Evolutionary conservation across 2,329 filamentous ascomycete species (phyloP), one percentile per base, ranked within the genome.

Genomic region (Pyrenophora seminiperda): DNA sequence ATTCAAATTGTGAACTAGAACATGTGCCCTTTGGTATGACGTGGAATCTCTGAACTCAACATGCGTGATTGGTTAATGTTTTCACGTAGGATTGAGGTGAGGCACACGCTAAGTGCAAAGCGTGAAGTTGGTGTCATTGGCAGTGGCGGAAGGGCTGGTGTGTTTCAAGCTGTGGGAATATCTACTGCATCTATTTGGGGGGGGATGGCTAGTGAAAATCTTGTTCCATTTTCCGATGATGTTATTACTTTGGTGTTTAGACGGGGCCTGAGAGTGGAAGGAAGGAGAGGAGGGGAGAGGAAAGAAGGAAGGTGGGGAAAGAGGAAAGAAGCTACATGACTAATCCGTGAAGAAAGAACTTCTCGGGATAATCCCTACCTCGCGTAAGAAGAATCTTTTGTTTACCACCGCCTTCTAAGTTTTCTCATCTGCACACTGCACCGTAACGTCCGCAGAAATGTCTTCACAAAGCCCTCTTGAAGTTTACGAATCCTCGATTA

Each of bases 121-220:
- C 47, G 44, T 50, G 27, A 34, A 19, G 20, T 44, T 36, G 34
- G 41, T 41, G 7, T 45, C n/a, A 40, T 34, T 44, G 41, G 40
- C 40, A 44, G 41, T 40, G 41, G 29, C 34, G 41, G 41, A 43
- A 39, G 39, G 43, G 40, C 46, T 49, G 46, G n/a, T n/a, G n/a
- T n/a, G n/a, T n/a, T n/a, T n/a, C n/a, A n/a, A n/a, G n/a, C n/a
- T n/a, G n/a, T n/a, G n/a, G n/a, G n/a, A n/a, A n/a, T n/a, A n/a
- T n/a, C n/a, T n/a, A n/a, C n/a, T n/a, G n/a, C n/a, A n/a, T n/a
- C n/a, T n/a, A n/a, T n/a, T n/a, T n/a, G n/a, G n/a, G n/a, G n/a
- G n/a, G n/a, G n/a, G n/a, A n/a, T n/a, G n/a, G n/a, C n/a, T n/a
- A n/a, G n/a, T n/a, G n/a, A n/a, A n/a, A n/a, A n/a, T n/a, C n/a